Evolutionary conservation across 139 green algal genomes (phyloP).

Genomic region (Astrephomene gubernaculifera): DNA sequence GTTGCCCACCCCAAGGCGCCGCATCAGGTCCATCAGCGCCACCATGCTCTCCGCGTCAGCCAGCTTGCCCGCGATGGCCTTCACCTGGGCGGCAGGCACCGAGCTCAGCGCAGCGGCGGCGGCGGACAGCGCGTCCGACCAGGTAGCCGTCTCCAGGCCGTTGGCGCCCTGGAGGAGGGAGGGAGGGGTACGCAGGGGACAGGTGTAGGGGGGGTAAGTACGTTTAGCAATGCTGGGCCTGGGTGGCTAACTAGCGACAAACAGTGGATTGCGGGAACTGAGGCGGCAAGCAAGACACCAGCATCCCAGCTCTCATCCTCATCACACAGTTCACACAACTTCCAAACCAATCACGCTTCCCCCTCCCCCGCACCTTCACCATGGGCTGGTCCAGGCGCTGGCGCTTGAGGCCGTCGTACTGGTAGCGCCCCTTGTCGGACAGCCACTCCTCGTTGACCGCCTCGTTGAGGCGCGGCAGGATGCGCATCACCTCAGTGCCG

Average conservation of each 20-base stretch:
- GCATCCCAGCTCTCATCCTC: too few relatives aligned
- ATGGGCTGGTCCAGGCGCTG: constrained; percentile 93
- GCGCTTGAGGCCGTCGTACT: constrained; percentile 95
- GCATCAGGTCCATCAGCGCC: constrained; percentile 81
- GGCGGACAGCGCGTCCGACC: constrained; percentile 82
- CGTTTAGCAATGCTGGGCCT: too few relatives aligned
- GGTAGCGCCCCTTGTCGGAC: constrained; percentile 95
- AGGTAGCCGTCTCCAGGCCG: constrained; percentile 75
- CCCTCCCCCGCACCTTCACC: constrained; percentile 66
- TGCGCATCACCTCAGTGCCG: constrained; percentile 91
- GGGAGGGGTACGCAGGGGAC: too few relatives aligned
- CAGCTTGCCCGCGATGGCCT: constrained; percentile 90
- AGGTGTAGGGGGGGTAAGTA: background rate
- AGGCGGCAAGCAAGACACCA: too few relatives aligned
- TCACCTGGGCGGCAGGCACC: constrained; percentile 79
- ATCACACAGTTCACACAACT: too few relatives aligned
- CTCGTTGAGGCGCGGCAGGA: constrained; percentile 95
- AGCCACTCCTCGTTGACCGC: constrained; percentile 99
- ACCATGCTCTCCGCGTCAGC: constrained; percentile 95
- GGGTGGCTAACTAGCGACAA: too few relatives aligned
- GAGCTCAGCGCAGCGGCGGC: constrained; percentile 61
- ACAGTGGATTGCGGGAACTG: too few relatives aligned
- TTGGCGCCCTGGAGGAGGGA: constrained; percentile 53
- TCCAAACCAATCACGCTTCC: too few relatives aligned
- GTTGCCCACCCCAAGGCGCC: constrained; percentile 81